These are phyloP conservation scores for Boletus barrowsii DNA, from an alignment of 768 basidiomycete species.

Conservation along the genomic window DNA sequence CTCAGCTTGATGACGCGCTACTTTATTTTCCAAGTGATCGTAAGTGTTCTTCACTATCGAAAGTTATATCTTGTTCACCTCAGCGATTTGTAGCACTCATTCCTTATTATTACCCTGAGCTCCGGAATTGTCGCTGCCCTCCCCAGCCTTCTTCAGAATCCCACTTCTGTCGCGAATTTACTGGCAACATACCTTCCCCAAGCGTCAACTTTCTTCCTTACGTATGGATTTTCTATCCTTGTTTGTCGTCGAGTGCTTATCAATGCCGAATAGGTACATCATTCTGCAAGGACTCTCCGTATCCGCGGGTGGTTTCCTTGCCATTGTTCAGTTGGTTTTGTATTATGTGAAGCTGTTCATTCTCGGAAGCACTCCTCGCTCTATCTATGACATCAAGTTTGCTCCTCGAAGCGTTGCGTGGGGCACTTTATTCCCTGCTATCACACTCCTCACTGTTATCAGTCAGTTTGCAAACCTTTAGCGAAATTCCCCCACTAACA, in stretches of 20 bases:
- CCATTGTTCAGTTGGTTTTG: conserved; percentile 66
- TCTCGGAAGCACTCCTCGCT: conserved; percentile 84
- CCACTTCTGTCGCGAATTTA: conserved; percentile 61
- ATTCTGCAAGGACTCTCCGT: conserved; percentile 79
- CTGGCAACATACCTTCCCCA: conserved; percentile 78
- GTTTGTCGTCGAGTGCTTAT: neutral
- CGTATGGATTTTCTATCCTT: conserved; percentile 39
- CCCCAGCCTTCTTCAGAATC: conserved; percentile 59
- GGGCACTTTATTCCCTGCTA: conserved; percentile 72
- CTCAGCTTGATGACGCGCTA: conserved; percentile 89
- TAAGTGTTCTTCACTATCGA: conserved; percentile 39
- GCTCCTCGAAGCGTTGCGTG: conserved; percentile 59
- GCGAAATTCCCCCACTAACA: neutral
- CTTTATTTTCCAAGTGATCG: conserved; percentile 90
- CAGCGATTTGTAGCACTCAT: conserved; percentile 66
- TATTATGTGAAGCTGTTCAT: conserved; percentile 92
- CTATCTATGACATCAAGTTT: conserved; percentile 82
- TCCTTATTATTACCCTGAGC: conserved; percentile 83
- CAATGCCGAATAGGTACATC: conserved; percentile 51
- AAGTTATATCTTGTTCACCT: neutral
- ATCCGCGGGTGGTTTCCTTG: conserved; percentile 76
- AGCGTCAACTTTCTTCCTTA: conserved; percentile 89
- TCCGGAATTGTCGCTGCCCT: conserved; percentile 81
- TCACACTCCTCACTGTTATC: conserved; percentile 82
- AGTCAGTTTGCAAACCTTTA: conserved; percentile 41